These are phyloP conservation scores for Lentinula lateritia DNA, from an alignment of 768 basidiomycete genomes.

Conservation along the genomic window DNA sequence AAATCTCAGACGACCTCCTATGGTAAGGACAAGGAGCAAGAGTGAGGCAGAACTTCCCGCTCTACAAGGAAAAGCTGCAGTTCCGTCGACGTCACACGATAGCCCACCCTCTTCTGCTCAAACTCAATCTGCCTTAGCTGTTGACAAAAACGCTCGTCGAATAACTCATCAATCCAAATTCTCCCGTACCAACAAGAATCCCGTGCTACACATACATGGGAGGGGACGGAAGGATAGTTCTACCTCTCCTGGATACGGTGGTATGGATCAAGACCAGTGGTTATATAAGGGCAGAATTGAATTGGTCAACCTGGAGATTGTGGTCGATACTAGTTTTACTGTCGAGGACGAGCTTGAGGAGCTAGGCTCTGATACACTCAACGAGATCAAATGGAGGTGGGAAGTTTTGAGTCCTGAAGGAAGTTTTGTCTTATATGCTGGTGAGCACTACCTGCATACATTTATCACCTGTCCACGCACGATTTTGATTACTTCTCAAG, in stretches of 20 bases:
- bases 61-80: slow-evolving; percentile 5
- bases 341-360: slow-evolving; percentile 2
- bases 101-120: not conserved
- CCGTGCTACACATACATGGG: not conserved
- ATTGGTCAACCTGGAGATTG: slow-evolving; percentile 73
- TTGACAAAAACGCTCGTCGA: not conserved
- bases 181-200: not conserved
- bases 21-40: slow-evolving; percentile 47
- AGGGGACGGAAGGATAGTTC: not conserved
- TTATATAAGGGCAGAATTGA: slow-evolving; percentile 63
- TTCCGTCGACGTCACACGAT: not conserved
- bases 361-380: not conserved
- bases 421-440: slow-evolving; percentile 70
- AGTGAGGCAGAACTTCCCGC: slow-evolving; percentile 52
- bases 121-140: not conserved
- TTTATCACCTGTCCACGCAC: not conserved
- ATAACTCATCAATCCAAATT: not conserved
- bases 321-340: slow-evolving; percentile 32
- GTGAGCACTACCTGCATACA: slow-evolving; percentile 29
- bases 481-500: slow-evolving; percentile 24
- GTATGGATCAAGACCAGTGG: slow-evolving; percentile 57
- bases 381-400: slow-evolving; percentile 30
- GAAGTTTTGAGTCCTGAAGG: slow-evolving; percentile 75
- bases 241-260: not conserved
- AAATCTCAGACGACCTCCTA: slow-evolving; percentile 18